Conservation (phyloP, 345 rosid genomes). For the Eucalyptus rudis region DNA sequence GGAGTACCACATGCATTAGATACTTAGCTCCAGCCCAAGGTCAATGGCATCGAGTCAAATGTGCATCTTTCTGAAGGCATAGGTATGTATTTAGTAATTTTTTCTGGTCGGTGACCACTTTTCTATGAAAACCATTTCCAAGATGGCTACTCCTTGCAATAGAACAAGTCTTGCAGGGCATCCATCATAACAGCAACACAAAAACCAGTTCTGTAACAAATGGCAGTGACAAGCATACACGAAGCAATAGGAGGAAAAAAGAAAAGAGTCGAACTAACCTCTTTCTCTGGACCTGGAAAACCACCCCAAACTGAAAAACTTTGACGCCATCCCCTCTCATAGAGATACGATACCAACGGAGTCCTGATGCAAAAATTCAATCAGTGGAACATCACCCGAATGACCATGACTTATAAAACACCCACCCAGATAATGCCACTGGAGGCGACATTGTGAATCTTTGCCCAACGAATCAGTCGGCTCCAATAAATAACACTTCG, state of each 20-base stretch:
- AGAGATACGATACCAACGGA: constrained; percentile 56
- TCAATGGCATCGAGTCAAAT: neutral
- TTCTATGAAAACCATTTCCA: neutral
- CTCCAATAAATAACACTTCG: neutral
- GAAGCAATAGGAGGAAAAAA: neutral
- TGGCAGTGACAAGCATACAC: neutral
- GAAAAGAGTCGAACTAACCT: constrained; percentile 26
- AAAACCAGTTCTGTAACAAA: neutral
- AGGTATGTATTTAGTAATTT: neutral
- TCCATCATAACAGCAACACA: neutral
- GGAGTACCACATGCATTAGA: neutral
- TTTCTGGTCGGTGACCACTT: neutral
- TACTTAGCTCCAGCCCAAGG: neutral
- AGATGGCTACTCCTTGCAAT: neutral
- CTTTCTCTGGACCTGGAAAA: constrained; percentile 82
- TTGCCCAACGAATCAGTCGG: neutral
- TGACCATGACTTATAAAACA: neutral
- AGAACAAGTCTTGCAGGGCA: neutral
- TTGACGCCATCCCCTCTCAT: constrained; percentile 96
- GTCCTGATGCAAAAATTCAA: constrained; percentile 18
- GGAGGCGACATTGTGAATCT: neutral
- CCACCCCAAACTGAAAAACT: constrained; percentile 52
- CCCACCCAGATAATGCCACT: neutral
- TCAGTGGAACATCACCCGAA: neutral
- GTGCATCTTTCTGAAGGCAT: neutral